Percentiles rank a stretch among this genome's conserved stretches.
Conservation (phyloP, 345 rosid species). For the Arabidopsis arenosa region DNA sequence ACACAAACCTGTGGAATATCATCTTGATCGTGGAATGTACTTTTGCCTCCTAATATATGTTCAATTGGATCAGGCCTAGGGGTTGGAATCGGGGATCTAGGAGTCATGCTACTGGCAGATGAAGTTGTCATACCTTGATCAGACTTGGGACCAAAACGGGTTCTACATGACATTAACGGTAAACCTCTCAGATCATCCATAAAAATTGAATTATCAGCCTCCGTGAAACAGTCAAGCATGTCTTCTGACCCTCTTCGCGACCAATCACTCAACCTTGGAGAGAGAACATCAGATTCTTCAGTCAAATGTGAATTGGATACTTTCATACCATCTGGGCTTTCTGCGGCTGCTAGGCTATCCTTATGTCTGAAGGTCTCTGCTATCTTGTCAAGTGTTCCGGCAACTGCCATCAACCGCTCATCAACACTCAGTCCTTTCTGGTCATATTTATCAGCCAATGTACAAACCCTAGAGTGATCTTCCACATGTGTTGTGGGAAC, state of each 20-base stretch:
- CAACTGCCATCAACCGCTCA: conserved; percentile 82
- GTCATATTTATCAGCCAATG: conserved; percentile 94
- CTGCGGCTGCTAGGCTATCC: conserved; percentile 69
- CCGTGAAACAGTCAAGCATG: conserved; percentile 97
- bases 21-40: conserved; percentile 76
- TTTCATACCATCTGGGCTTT: conserved; percentile 91
- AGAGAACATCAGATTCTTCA: conserved; percentile 85
- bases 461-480: conserved; percentile 95
- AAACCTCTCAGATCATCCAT: conserved; percentile 95
- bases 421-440: conserved; percentile 83
- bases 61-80: conserved; percentile 95
- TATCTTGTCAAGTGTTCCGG: conserved; percentile 94
- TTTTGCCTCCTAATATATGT: conserved; percentile 81
- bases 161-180: conserved; percentile 91
- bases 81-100: conserved; percentile 92
- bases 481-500: conserved; percentile 88
- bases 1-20: conserved; percentile 84
- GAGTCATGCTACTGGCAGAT: conserved; percentile 99
- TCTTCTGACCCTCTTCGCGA: conserved; percentile 98
- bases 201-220: conserved; percentile 73
- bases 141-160: conserved; percentile 95
- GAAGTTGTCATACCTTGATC: conserved; percentile 99
- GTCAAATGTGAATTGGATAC: conserved; percentile 86
- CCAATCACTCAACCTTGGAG: conserved; percentile 98
- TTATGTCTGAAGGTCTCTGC: conserved; percentile 74